Percentiles rank a stretch among this genome's conserved stretches.
Conservation (phyloP, 352 stramenopile genomes). For the Pythium plurisporium region DNA sequence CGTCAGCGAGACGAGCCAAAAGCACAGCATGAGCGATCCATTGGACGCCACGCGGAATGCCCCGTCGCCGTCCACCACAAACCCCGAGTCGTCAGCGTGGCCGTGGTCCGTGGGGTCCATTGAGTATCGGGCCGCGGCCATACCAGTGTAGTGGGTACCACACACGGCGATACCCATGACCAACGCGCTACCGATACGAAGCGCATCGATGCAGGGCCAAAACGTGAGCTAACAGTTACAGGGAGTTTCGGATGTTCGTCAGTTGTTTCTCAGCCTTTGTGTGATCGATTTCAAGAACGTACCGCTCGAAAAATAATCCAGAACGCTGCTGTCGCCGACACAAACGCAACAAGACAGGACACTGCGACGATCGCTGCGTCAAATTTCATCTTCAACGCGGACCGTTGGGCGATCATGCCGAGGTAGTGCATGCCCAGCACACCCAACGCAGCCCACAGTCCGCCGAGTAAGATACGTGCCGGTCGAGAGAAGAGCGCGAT, state of each 20-base stretch:
- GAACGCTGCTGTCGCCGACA: constrained; percentile 58
- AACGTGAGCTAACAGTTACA: constrained; percentile 66
- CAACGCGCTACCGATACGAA: constrained; percentile 53
- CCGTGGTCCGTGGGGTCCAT: constrained; percentile 27
- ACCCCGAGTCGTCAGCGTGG: constrained; percentile 2
- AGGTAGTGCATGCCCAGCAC: constrained; percentile 74
- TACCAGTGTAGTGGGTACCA: constrained; percentile 55
- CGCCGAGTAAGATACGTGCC: constrained; percentile 42
- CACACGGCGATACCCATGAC: constrained; percentile 66
- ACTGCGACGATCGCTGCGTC: constrained; percentile 35
- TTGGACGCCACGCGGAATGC: constrained; percentile 38
- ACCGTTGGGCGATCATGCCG: constrained; percentile 63
- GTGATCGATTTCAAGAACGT: too few species aligned
- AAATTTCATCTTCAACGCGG: constrained; percentile 42
- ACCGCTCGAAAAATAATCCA: constrained; percentile 75
- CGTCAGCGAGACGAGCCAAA: constrained; percentile 40
- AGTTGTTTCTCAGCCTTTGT: background rate
- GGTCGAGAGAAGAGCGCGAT: constrained; percentile 58
- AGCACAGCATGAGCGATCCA: constrained; percentile 44
- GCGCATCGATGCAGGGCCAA: constrained; percentile 45
- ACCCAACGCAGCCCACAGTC: constrained; percentile 47
- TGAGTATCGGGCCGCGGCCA: constrained; percentile 38
- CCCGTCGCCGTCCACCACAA: constrained; percentile 32
- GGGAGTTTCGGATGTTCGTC: background rate
- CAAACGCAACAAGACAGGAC: constrained; percentile 55